Conservation (phyloP, 2,329 filamentous ascomycete genomes). For the Paracoccidioides lutzii region DNA sequence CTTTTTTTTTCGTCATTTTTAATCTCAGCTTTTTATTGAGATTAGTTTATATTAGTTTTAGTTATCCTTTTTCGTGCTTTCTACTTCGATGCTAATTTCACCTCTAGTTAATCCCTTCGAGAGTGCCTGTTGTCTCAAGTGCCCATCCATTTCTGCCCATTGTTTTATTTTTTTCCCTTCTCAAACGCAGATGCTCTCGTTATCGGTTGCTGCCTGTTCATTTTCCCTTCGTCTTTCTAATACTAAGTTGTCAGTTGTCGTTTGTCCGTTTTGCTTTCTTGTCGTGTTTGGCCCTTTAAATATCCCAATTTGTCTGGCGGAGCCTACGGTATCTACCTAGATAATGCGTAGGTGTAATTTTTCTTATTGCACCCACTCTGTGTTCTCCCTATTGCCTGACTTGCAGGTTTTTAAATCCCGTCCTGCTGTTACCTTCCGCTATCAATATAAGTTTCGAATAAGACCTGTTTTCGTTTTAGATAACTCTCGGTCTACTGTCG, state of each 20-base stretch:
- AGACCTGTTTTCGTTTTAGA: background rate
- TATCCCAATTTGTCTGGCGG: too few species aligned
- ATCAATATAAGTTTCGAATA: conserved; percentile 11
- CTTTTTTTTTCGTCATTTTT: conserved; percentile 14
- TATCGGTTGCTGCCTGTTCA: background rate
- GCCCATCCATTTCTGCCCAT: conserved; percentile 2
- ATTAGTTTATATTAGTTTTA: background rate
- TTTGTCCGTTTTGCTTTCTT: too few species aligned
- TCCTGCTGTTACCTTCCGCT: background rate
- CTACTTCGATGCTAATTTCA: background rate
- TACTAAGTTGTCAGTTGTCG: too few species aligned
- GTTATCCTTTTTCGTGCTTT: background rate
- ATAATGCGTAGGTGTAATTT: conserved; percentile 3
- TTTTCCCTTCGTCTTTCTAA: too few species aligned
- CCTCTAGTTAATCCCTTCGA: too few species aligned
- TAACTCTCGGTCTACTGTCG: conserved; percentile 13
- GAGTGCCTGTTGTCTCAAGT: background rate
- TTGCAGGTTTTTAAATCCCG: too few species aligned
- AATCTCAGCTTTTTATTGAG: background rate
- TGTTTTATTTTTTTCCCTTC: conserved; percentile 1
- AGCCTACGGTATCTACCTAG: too few species aligned
- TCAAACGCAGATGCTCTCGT: background rate
- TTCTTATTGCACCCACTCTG: conserved; percentile 5
- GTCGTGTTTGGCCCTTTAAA: too few species aligned
- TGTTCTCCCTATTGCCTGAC: too few species aligned